Conservation (phyloP, 805 yeast genomes). For the Metschnikowia orientalis region DNA sequence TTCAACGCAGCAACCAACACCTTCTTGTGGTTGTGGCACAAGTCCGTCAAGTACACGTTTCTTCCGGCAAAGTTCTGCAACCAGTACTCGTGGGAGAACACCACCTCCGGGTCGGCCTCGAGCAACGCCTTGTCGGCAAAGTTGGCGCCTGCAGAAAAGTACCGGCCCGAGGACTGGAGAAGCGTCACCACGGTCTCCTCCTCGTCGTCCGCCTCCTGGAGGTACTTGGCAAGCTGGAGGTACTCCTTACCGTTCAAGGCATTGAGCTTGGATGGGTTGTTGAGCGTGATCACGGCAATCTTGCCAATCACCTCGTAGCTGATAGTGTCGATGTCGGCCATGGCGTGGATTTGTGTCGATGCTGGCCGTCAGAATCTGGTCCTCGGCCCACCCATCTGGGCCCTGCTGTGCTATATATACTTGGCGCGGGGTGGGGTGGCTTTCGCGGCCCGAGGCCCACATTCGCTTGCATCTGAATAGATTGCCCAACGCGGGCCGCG, state of each 20-base stretch:
- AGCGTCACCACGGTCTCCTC: constrained; percentile 60
- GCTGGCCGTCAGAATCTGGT: too few species aligned
- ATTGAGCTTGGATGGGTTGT: constrained; percentile 57
- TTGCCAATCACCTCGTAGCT: constrained; percentile 42
- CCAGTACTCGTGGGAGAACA: constrained; percentile 43
- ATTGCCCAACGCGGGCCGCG: too few species aligned
- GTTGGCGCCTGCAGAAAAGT: constrained; percentile 84
- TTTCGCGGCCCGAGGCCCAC: too few species aligned
- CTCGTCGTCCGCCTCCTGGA: constrained; percentile 61
- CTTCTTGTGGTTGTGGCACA: constrained; percentile 67
- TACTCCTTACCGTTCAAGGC: constrained; percentile 67
- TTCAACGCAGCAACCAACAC: constrained; percentile 69
- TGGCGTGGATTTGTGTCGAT: too few species aligned
- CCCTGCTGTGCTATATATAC: too few species aligned
- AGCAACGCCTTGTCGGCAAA: constrained; percentile 39
- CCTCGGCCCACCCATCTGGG: too few species aligned
- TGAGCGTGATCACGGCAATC: constrained; percentile 60
- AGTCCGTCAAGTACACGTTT: constrained; percentile 63
- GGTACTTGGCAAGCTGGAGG: constrained; percentile 50
- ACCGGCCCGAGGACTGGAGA: constrained; percentile 66
- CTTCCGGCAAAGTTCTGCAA: constrained; percentile 59
- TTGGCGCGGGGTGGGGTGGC: too few species aligned
- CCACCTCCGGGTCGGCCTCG: constrained; percentile 23
- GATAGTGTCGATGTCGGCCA: constrained; percentile 26
- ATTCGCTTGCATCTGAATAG: too few species aligned